phyloP scores from a whole-genome alignment of 441 rosid species.

The Adansonia grandidieri region DNA sequence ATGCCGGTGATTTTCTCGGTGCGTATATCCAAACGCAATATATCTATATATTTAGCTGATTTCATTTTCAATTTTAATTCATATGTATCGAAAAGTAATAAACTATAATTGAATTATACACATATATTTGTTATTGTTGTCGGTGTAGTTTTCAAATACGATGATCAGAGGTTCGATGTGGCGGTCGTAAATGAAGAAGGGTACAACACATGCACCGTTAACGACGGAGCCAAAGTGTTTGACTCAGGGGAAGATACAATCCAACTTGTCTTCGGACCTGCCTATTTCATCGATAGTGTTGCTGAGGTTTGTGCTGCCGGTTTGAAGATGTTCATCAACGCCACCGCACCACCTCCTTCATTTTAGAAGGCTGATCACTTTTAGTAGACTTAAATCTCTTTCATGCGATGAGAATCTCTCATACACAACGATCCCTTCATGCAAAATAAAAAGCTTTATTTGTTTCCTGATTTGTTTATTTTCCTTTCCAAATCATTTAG shows the following conservation, averaged over 20 bases:
- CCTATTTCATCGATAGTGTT: slow-evolving; percentile 7
- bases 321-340: slow-evolving; percentile 18
- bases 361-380: background rate
- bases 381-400: too few relatives aligned
- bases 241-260: slow-evolving; percentile 20
- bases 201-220: slow-evolving; percentile 10
- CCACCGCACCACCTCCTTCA: slow-evolving; percentile 11
- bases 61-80: too few relatives aligned
- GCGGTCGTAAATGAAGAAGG: background rate
- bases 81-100: too few relatives aligned
- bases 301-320: background rate
- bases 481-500: too few relatives aligned
- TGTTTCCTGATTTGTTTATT: too few relatives aligned
- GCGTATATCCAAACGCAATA: too few relatives aligned
- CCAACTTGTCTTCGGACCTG: slow-evolving; percentile 8
- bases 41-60: too few relatives aligned
- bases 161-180: slow-evolving; percentile 1
- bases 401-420: too few relatives aligned
- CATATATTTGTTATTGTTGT: background rate
- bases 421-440: too few relatives aligned
- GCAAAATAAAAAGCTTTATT: too few relatives aligned
- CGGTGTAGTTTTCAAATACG: background rate
- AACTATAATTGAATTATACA: too few relatives aligned
- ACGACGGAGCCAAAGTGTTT: background rate
- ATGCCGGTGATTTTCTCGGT: slow-evolving; percentile 13